A percentile compares a stretch with the other conserved stretches of the same genome.
Evolutionary conservation across 306 rosid genomes (phyloP).

Genomic region (Acacia melanoxylon): DNA sequence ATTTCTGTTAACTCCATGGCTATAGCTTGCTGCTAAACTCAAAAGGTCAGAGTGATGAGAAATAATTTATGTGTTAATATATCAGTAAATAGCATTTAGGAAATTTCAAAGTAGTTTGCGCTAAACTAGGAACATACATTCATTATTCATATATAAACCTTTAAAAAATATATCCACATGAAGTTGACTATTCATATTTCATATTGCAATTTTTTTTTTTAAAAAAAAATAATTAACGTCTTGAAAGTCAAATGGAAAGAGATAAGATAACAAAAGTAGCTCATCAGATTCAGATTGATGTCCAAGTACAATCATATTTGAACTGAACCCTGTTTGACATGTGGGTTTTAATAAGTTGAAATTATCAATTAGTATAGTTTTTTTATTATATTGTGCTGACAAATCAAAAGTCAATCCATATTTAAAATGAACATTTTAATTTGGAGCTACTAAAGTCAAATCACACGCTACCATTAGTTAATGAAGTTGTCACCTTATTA

Average conservation of each 20-base stretch:
- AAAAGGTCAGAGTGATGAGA: neutral
- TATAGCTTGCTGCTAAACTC: neutral
- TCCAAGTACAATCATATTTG: constrained; percentile 14
- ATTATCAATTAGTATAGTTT: constrained; percentile 15
- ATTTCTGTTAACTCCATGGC: neutral
- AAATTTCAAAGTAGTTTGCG: neutral
- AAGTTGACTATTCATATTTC: constrained; percentile 5
- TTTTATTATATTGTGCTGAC: constrained; percentile 22
- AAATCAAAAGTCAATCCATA: constrained; percentile 33
- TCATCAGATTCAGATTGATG: constrained; percentile 18
- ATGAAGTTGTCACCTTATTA: constrained; percentile 13
- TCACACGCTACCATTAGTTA: neutral
- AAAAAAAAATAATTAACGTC: neutral
- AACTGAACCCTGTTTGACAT: constrained; percentile 20
- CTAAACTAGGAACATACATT: neutral
- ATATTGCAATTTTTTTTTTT: neutral
- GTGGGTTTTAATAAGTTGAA: neutral
- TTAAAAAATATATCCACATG: neutral
- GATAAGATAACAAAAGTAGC: neutral
- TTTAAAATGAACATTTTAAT: neutral
- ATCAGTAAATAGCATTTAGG: neutral
- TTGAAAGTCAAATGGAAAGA: constrained; percentile 10
- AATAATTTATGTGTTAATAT: neutral
- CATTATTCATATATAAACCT: neutral
- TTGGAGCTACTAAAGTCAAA: constrained; percentile 27